phyloP scores from a whole-genome alignment of 768 basidiomycete species.

The Collybia sp. region DNA sequence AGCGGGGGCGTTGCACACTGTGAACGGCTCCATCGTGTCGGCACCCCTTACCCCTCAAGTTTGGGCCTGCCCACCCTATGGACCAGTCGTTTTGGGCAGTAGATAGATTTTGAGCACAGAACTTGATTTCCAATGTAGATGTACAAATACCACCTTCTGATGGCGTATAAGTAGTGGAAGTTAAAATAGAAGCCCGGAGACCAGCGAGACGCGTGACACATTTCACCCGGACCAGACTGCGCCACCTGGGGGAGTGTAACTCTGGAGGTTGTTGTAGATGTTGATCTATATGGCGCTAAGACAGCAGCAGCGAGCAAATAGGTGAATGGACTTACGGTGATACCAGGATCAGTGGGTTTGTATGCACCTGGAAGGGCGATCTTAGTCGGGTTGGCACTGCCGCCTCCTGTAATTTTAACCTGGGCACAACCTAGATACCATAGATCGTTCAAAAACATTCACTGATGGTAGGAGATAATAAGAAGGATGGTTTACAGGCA shows the following conservation, averaged over 20 bases:
- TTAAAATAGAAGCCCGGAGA: no score
- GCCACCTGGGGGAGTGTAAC: background rate
- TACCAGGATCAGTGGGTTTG: background rate
- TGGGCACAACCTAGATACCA: background rate
- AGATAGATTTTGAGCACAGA: no score
- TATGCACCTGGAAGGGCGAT: background rate
- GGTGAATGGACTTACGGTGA: background rate
- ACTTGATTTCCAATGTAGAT: no score
- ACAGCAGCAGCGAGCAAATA: background rate
- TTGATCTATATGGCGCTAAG: background rate
- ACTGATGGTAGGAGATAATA: no score
- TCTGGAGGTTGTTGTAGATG: background rate
- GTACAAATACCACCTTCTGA: no score
- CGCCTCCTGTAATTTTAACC: background rate
- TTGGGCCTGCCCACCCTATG: no score
- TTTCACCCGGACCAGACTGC: background rate
- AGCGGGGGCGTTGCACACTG: no score
- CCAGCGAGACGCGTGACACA: no score
- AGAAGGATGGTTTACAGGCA: background rate
- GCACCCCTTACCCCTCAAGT: no score
- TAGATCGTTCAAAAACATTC: background rate
- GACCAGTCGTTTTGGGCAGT: no score
- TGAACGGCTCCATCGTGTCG: no score
- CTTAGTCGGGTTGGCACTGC: background rate
- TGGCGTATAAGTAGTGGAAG: no score